A percentile compares a stretch with the other conserved stretches of the same genome.
phyloP scores from a whole-genome alignment of 2,329 filamentous ascomycete species.

The Botrytis squamosa region DNA sequence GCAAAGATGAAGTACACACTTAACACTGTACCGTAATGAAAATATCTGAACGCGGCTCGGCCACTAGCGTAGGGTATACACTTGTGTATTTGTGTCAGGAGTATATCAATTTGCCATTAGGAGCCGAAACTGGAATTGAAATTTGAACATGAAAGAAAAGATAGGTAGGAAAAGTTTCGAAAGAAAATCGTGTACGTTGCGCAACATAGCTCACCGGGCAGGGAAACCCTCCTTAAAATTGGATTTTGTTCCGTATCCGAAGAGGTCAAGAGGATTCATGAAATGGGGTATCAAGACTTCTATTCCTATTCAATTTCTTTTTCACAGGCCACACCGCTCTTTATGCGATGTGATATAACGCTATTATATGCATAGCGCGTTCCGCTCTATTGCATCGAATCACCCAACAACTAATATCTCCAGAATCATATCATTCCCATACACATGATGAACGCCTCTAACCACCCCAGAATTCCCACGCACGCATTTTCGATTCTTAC shows the following conservation, averaged over 20 bases:
- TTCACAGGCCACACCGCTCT: not conserved
- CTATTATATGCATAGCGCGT: not conserved
- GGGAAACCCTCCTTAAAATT: not conserved
- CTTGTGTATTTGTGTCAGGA: not conserved
- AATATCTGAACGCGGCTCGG: not conserved
- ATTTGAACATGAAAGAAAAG: not conserved
- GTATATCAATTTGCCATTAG: not conserved
- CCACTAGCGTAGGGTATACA: not conserved
- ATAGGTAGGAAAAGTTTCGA: not conserved
- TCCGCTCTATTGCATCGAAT: not conserved
- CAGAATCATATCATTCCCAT: not conserved
- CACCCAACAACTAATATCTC: not conserved
- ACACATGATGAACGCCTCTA: not conserved
- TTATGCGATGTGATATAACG: not conserved
- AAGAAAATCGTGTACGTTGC: not conserved
- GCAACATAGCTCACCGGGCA: not conserved
- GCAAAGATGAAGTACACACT: not conserved
- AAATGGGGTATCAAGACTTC: conserved; percentile 14
- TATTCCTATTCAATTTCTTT: conserved; percentile 14
- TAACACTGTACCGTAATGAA: not conserved
- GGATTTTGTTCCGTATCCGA: not conserved
- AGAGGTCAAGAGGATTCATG: not conserved
- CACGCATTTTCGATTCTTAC: conserved; percentile 9
- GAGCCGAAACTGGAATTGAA: not conserved
- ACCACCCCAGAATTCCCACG: not conserved